Conservation (phyloP, 140 eudicot species). For the Ambrosia hybrid region DNA sequence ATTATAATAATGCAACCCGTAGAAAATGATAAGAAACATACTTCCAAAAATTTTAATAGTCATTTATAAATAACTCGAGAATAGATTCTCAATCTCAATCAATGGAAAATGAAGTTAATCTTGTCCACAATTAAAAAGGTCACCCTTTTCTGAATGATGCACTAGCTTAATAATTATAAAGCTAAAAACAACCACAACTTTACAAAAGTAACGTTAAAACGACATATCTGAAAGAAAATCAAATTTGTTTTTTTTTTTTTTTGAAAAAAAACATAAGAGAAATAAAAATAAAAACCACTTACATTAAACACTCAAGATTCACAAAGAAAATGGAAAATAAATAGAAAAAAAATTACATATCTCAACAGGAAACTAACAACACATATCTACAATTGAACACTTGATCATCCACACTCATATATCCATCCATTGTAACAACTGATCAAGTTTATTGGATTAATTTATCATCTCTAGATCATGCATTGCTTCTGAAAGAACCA, state of each 20-base stretch:
- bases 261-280: too few relatives aligned
- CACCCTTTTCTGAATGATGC: background rate
- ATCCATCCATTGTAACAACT: conserved; percentile 19
- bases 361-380: conserved; percentile 20
- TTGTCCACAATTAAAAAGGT: background rate
- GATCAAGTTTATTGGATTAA: conserved; percentile 19
- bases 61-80: background rate
- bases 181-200: conserved; percentile 3
- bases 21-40: too few relatives aligned
- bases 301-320: conserved; percentile 29
- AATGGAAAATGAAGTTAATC: conserved; percentile 21
- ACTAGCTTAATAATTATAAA: background rate
- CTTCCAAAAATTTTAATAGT: too few relatives aligned
- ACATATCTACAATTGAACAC: conserved; percentile 40
- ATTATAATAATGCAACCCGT: too few relatives aligned
- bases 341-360: conserved; percentile 4
- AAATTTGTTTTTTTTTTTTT: background rate
- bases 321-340: conserved; percentile 6
- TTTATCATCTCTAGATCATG: conserved; percentile 19
- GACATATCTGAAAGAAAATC: background rate
- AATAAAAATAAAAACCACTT: conserved; percentile 7
- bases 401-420: conserved; percentile 21
- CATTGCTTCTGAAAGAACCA: conserved; percentile 83
- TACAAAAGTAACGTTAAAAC: background rate
- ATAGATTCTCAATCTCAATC: conserved; percentile 19